phyloP scores from a whole-genome alignment of 2,329 filamentous ascomycete genomes.

The Rhynchosporium agropyri region DNA sequence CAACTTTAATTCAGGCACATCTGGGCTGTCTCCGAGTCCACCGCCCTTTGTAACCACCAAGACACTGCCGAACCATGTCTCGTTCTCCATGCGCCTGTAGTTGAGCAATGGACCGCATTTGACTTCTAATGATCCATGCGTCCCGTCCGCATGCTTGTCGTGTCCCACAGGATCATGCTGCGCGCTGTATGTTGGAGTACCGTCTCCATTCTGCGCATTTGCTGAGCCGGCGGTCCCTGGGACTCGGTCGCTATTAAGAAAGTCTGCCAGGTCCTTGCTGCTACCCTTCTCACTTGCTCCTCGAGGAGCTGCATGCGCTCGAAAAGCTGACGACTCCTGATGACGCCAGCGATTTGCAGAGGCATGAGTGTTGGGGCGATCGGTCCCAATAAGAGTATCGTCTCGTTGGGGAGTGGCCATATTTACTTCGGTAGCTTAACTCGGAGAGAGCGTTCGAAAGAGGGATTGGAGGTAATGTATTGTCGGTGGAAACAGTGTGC shows the following conservation, averaged over 20 bases:
- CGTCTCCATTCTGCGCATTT: conserved; percentile 27
- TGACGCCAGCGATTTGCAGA: conserved; percentile 64
- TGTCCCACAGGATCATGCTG: conserved; percentile 20
- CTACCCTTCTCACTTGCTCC: conserved; percentile 48
- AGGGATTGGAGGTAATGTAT: background rate
- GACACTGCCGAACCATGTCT: conserved; percentile 81
- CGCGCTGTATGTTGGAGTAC: conserved; percentile 11
- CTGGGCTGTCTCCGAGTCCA: conserved; percentile 55
- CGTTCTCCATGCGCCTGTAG: conserved; percentile 72
- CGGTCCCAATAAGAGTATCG: conserved; percentile 34
- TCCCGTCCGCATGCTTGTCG: conserved; percentile 18
- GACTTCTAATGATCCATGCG: conserved; percentile 54
- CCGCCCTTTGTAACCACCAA: conserved; percentile 79
- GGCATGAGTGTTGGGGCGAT: conserved; percentile 53
- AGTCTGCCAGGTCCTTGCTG: conserved; percentile 57
- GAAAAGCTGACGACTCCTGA: conserved; percentile 62
- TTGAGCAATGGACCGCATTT: conserved; percentile 76
- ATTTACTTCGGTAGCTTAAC: background rate
- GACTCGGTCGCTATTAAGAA: conserved; percentile 58
- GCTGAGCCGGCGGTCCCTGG: conserved; percentile 31
- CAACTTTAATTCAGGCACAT: conserved; percentile 60
- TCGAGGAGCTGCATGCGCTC: conserved; percentile 44
- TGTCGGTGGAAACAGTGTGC: too few species aligned
- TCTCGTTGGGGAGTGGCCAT: conserved; percentile 39
- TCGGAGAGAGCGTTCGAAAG: background rate